These are phyloP conservation scores for Grosmannia serpens DNA, from an alignment of 2,329 filamentous ascomycete species.

Conservation along the genomic window DNA sequence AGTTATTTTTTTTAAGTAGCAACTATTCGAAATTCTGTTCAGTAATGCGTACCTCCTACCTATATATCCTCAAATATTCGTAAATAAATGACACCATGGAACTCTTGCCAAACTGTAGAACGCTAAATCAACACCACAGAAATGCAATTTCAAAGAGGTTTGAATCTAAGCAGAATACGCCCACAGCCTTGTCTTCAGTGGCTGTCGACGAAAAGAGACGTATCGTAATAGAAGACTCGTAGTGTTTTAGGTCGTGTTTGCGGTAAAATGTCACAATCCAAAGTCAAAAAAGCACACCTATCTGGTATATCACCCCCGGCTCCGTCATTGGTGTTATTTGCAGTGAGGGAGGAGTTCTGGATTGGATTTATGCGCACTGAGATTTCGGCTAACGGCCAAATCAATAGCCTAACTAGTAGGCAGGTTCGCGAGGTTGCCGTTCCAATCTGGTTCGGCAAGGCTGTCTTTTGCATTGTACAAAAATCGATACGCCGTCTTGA, in stretches of 20 bases:
- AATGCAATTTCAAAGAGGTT: neutral
- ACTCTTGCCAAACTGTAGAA: no score
- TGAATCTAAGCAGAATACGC: neutral
- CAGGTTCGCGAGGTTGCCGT: conserved; percentile 59
- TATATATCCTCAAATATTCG: no score
- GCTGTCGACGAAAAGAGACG: neutral
- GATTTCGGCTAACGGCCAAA: neutral
- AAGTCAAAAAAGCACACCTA: neutral
- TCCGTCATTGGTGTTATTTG: neutral
- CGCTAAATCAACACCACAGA: no score
- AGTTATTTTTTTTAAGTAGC: no score
- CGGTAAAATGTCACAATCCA: no score
- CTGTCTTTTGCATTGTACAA: conserved; percentile 64
- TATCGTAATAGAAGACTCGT: neutral
- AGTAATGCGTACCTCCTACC: no score
- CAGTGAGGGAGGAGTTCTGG: neutral
- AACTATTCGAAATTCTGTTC: no score
- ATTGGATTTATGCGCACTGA: neutral
- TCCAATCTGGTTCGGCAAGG: conserved; percentile 28
- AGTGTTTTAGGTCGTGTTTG: neutral
- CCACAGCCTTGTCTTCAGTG: neutral
- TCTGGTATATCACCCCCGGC: neutral
- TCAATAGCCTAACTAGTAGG: conserved; percentile 37
- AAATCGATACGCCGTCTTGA: conserved; percentile 88
- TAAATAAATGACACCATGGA: no score